Conservation (phyloP, 768 basidiomycete species). For the Candolleomyces aberdarensis region DNA sequence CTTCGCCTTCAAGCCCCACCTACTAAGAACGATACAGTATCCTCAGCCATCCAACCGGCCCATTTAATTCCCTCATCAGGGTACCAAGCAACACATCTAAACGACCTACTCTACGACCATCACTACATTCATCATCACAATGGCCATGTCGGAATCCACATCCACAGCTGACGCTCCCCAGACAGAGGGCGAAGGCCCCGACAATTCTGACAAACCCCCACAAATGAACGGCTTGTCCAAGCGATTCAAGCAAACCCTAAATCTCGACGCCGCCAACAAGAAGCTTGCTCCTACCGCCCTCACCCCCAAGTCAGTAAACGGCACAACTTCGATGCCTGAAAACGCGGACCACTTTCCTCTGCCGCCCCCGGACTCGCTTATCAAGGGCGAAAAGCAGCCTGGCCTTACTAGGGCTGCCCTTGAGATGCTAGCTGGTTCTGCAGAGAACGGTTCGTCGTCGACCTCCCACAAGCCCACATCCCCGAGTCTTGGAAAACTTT, state of each 20-base stretch:
- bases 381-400: constrained; percentile 48
- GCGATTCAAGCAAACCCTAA: constrained; percentile 21
- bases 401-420: constrained; percentile 45
- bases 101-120: constrained; percentile 16
- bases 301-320: constrained; percentile 15
- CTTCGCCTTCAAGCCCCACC: constrained; percentile 2
- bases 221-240: constrained; percentile 28
- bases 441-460: constrained; percentile 8
- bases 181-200: constrained; percentile 53
- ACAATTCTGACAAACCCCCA: constrained; percentile 61
- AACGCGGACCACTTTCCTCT: constrained; percentile 37
- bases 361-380: constrained; percentile 47
- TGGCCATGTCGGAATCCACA: constrained; percentile 45
- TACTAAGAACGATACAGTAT: constrained; percentile 19
- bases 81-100: constrained; percentile 10
- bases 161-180: constrained; percentile 48
- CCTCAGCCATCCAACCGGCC: constrained; percentile 11
- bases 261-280: constrained; percentile 13
- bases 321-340: constrained; percentile 14
- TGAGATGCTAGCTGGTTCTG: constrained; percentile 30
- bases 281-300: constrained; percentile 12
- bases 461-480: neutral
- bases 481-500: constrained; percentile 15
- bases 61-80: constrained; percentile 15
- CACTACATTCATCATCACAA: constrained; percentile 22